Conservation (phyloP, 768 basidiomycete genomes). For the Collybia nuda region DNA sequence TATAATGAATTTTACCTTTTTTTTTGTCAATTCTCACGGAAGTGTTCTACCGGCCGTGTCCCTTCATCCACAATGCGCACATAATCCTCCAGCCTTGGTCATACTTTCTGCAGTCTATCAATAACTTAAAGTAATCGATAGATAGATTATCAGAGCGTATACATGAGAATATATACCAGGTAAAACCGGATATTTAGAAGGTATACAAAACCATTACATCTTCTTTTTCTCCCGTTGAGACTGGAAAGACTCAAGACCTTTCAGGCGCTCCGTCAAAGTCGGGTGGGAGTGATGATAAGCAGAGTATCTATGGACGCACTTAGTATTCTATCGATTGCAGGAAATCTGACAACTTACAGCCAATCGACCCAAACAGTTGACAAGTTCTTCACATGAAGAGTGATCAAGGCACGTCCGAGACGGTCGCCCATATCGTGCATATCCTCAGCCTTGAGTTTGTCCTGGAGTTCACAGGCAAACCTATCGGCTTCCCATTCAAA, state of each 20-base stretch:
- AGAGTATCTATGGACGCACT: conserved; percentile 62
- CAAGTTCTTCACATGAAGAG: conserved; percentile 89
- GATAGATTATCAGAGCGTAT: not conserved
- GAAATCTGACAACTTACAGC: conserved; percentile 51
- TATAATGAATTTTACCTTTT: too few species aligned
- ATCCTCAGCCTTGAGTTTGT: conserved; percentile 44
- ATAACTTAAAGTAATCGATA: too few species aligned
- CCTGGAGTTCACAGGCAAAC: conserved; percentile 76
- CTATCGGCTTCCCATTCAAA: conserved; percentile 95
- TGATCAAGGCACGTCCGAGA: conserved; percentile 78
- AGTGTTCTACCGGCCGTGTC: too few species aligned
- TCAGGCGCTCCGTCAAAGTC: conserved; percentile 86
- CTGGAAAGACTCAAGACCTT: conserved; percentile 73
- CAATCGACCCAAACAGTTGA: conserved; percentile 94
- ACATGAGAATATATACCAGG: too few species aligned
- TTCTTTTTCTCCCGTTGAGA: conserved; percentile 42
- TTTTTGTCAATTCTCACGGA: too few species aligned
- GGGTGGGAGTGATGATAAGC: conserved; percentile 97
- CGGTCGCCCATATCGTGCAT: conserved; percentile 87
- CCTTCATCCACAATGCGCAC: too few species aligned
- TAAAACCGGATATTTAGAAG: not conserved
- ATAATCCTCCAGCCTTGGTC: too few species aligned
- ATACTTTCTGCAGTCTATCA: too few species aligned
- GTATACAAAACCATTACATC: conserved; percentile 13
- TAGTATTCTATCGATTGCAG: not conserved